These are phyloP conservation scores for Leptodontidium sp. DNA, from an alignment of 2,329 filamentous ascomycete genomes.

Conservation along the genomic window DNA sequence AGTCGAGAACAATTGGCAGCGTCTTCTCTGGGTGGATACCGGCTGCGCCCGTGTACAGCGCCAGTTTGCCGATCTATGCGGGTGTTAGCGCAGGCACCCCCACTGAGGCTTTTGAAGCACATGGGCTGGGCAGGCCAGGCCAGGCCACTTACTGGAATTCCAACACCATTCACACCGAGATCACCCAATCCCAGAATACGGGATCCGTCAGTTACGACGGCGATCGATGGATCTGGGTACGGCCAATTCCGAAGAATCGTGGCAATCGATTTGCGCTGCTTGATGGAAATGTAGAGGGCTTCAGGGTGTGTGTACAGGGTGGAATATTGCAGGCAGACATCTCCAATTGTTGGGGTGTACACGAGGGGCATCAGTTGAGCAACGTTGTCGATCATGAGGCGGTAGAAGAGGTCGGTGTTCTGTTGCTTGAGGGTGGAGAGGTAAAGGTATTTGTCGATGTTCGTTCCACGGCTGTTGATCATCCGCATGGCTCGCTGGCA, in stretches of 20 bases:
- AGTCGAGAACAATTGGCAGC: slow-evolving; percentile 74
- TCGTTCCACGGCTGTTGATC: slow-evolving; percentile 72
- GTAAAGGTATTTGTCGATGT: slow-evolving; percentile 86
- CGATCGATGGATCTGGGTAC: slow-evolving; percentile 88
- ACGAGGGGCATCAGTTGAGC: slow-evolving; percentile 84
- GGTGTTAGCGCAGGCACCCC: slow-evolving; percentile 21
- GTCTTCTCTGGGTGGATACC: slow-evolving; percentile 92
- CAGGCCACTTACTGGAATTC: slow-evolving; percentile 77
- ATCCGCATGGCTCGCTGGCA: slow-evolving; percentile 75
- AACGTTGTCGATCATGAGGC: slow-evolving; percentile 79
- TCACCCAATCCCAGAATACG: slow-evolving; percentile 93
- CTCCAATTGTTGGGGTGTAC: slow-evolving; percentile 91
- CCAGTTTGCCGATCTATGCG: slow-evolving; percentile 83
- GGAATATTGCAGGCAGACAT: slow-evolving; percentile 96
- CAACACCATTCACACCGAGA: slow-evolving; percentile 95
- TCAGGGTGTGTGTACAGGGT: slow-evolving; percentile 95
- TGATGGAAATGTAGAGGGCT: slow-evolving; percentile 94
- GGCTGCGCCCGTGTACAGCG: slow-evolving; percentile 93
- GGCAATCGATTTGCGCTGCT: slow-evolving; percentile 88
- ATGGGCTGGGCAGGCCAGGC: not conserved
- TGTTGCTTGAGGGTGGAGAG: slow-evolving; percentile 77
- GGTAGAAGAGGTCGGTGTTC: slow-evolving; percentile 85
- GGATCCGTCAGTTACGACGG: slow-evolving; percentile 95
- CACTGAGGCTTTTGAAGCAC: slow-evolving; percentile 1
- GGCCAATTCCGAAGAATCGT: slow-evolving; percentile 95